These are phyloP conservation scores for Phytomonas serpens DNA, from an alignment of 208 protist species.

Conservation along the genomic window DNA sequence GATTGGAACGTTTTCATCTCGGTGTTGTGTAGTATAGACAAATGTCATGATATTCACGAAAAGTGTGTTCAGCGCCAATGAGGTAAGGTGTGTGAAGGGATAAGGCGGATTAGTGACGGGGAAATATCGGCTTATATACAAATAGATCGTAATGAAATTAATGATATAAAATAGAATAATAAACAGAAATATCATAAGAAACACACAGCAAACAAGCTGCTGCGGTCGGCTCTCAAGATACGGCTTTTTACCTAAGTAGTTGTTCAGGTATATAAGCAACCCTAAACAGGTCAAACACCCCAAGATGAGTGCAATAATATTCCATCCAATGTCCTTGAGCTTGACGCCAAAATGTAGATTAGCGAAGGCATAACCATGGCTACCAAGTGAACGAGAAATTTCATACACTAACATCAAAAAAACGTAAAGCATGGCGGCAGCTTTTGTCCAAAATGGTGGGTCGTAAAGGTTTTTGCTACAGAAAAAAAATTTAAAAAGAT, in stretches of 20 bases:
- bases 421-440: slow-evolving; percentile 31
- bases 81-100: slow-evolving; percentile 55
- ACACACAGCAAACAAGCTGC: slow-evolving; percentile 81
- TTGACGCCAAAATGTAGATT: neutral
- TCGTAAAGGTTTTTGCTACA: slow-evolving; percentile 58
- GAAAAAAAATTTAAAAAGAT: slow-evolving; percentile 14
- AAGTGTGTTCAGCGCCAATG: slow-evolving; percentile 54
- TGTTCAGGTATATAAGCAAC: slow-evolving; percentile 49
- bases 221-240: slow-evolving; percentile 79
- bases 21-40: slow-evolving; percentile 69
- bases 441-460: slow-evolving; percentile 73
- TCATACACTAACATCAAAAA: slow-evolving; percentile 42
- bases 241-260: slow-evolving; percentile 65
- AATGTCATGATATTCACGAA: slow-evolving; percentile 83
- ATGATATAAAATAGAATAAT: slow-evolving; percentile 45
- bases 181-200: slow-evolving; percentile 51
- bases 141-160: slow-evolving; percentile 34
- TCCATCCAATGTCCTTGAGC: slow-evolving; percentile 20
- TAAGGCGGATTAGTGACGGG: slow-evolving; percentile 21
- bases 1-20: slow-evolving; percentile 48
- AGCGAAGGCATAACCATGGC: neutral
- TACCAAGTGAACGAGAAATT: slow-evolving; percentile 14
- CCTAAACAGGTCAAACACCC: slow-evolving; percentile 39
- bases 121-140: slow-evolving; percentile 18
- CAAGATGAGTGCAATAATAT: slow-evolving; percentile 28